Evolutionary conservation across 106 monocot species (phyloP), one percentile per base, ranked within the genome.

Genomic region (Triglochin maritima): DNA sequence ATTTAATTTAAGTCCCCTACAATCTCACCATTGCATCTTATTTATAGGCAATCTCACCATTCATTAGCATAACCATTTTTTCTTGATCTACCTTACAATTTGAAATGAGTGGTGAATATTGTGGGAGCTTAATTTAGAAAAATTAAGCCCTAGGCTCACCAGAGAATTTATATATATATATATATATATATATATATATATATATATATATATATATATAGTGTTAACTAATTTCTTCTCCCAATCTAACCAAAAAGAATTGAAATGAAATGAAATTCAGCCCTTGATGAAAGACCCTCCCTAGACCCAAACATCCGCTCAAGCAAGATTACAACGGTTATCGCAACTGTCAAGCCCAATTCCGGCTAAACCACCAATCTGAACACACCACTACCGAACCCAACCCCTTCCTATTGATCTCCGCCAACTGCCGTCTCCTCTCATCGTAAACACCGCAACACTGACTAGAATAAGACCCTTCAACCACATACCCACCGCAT

Each of bases 251-350:
- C 4, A 6, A 17, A 17, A 17, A 6, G 58, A 9, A n/a, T n/a
- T n/a, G n/a, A n/a, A n/a, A 59, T 61, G 4, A 15, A 6, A 61
- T 41, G 8, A 60, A 60, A 60, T 60, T 43, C 9, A 58, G 7
- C 14, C 14, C 14, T 14, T 58, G 7, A 9, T 58, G 57, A 9
- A 9, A 4, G 57, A 77, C 2, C 62, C 17, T 29, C 71, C 51
- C 77, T 47, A n/a, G 85, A 87, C 3, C 78, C 78, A 64, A 77
- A 87, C 82, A 94, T 94, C 74, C 89, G 89, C 4, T 89, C 89
- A 43, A 94, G 84, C 7, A 94, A 78, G 47, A 94, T 78, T 3
- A 94, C 87, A 47, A 94, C 72, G 60, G 87, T 87, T 89, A 94
- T 89, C 72, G 94, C 87, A 55, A 76, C 15, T 15, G 74, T 63